Evolutionary conservation across 1,284 basidiomycete genomes (phyloP).

Genomic region (Thecaphora thlaspeos): DNA sequence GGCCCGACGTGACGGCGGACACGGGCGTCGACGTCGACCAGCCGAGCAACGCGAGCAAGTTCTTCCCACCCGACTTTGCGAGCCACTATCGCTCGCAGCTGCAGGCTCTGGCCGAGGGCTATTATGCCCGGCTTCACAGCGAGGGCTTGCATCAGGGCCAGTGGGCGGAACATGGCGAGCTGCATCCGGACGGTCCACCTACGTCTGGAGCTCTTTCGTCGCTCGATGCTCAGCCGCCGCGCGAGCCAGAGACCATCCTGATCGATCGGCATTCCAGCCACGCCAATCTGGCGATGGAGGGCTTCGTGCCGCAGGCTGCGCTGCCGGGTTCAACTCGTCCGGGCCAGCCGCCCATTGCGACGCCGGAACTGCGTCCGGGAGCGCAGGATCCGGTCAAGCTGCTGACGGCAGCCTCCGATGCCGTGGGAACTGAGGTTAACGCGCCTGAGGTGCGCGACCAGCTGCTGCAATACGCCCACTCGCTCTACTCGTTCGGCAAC

Average conservation of each 20-base stretch:
- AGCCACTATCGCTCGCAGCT: conserved; percentile 51
- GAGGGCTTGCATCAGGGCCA: conserved; percentile 33
- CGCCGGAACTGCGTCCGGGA: conserved; percentile 14
- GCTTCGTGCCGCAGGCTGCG: too few relatives aligned
- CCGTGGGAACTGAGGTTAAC: conserved; percentile 32
- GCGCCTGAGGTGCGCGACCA: conserved; percentile 49
- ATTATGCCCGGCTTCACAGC: conserved; percentile 42
- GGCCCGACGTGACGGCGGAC: neutral
- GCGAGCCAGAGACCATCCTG: neutral
- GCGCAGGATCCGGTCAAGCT: conserved; percentile 49
- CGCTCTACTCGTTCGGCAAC: conserved; percentile 41
- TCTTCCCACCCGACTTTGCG: conserved; percentile 53
- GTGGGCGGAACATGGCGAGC: conserved; percentile 6
- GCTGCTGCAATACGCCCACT: conserved; percentile 53
- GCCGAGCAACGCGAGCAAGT: conserved; percentile 15
- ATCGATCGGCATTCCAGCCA: neutral
- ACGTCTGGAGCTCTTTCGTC: neutral
- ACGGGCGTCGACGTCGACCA: conserved; percentile 2
- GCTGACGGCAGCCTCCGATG: conserved; percentile 34
- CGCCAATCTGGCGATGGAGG: too few relatives aligned
- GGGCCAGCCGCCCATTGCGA: conserved; percentile 19
- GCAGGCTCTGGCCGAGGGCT: conserved; percentile 46
- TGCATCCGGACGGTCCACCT: neutral
- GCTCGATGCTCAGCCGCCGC: neutral
- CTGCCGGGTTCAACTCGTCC: neutral